phyloP scores from a whole-genome alignment of 2,329 filamentous ascomycete species.

The Fusarium compactum region DNA sequence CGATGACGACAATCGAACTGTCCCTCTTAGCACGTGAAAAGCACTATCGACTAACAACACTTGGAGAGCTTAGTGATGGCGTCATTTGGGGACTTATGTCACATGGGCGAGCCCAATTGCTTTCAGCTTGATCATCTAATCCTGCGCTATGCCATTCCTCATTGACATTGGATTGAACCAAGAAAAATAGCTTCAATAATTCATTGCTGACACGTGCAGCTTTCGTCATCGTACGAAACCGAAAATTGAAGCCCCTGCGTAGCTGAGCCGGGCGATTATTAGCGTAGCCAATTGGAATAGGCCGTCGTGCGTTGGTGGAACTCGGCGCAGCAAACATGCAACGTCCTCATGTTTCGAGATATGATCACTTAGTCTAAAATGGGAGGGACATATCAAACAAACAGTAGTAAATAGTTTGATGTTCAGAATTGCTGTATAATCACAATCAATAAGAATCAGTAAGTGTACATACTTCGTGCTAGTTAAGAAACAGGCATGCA shows the following conservation, averaged over 20 bases:
- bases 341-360: background rate
- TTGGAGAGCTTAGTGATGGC: background rate
- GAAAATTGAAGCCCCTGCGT: conserved; percentile 27
- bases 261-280: conserved; percentile 26
- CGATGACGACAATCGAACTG: conserved; percentile 42
- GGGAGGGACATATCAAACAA: background rate
- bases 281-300: conserved; percentile 17
- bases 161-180: background rate
- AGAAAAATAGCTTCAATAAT: conserved; percentile 14
- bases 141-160: background rate
- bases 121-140: background rate
- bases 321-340: background rate
- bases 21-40: conserved; percentile 22
- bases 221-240: conserved; percentile 39
- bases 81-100: background rate
- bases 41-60: background rate
- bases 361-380: background rate
- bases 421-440: background rate
- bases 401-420: too few relatives aligned
- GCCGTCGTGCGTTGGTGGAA: background rate
- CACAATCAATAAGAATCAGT: too few relatives aligned
- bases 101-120: background rate
- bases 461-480: too few relatives aligned
- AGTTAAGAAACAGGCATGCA: too few relatives aligned
- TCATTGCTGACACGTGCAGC: conserved; percentile 1